Conservation (phyloP, 1,284 basidiomycete species). For the Coniferiporia weirii region DNA sequence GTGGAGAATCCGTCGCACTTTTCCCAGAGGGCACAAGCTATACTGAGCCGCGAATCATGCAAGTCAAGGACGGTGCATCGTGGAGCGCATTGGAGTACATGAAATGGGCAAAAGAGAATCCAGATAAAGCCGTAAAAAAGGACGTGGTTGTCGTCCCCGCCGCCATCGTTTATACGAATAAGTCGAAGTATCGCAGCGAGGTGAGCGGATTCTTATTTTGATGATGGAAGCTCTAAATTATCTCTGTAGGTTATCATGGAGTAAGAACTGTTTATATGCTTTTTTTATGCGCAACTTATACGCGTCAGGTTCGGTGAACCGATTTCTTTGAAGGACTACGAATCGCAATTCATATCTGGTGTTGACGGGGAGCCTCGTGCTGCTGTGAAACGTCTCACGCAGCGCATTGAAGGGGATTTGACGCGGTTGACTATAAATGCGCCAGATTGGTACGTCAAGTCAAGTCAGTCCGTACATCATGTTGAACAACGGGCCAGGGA, state of each 20-base stretch:
- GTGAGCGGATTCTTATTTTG: conserved; percentile 38
- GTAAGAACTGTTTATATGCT: conserved; percentile 34
- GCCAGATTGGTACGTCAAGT: conserved; percentile 74
- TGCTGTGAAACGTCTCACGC: conserved; percentile 87
- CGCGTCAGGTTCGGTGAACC: conserved; percentile 70
- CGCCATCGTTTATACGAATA: conserved; percentile 91
- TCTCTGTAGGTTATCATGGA: conserved; percentile 59
- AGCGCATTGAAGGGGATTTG: conserved; percentile 65
- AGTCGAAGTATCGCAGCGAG: conserved; percentile 85
- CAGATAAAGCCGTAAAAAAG: conserved; percentile 37
- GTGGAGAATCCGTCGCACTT: conserved; percentile 79
- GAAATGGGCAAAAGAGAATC: conserved; percentile 63
- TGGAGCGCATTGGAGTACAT: conserved; percentile 94
- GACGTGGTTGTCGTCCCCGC: conserved; percentile 68
- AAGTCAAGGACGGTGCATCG: conserved; percentile 92
- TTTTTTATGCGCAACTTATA: background rate
- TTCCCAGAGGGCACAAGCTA: conserved; percentile 93
- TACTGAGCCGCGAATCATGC: conserved; percentile 88
- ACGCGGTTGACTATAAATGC: conserved; percentile 83
- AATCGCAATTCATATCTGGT: conserved; percentile 69
- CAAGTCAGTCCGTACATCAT: background rate
- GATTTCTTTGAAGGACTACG: conserved; percentile 71
- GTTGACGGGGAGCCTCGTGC: conserved; percentile 65
- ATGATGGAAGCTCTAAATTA: background rate
- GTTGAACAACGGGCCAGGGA: conserved; percentile 52